These are phyloP conservation scores for Fusarium tuaranense DNA, from an alignment of 2,329 filamentous ascomycete genomes.

Conservation along the genomic window DNA sequence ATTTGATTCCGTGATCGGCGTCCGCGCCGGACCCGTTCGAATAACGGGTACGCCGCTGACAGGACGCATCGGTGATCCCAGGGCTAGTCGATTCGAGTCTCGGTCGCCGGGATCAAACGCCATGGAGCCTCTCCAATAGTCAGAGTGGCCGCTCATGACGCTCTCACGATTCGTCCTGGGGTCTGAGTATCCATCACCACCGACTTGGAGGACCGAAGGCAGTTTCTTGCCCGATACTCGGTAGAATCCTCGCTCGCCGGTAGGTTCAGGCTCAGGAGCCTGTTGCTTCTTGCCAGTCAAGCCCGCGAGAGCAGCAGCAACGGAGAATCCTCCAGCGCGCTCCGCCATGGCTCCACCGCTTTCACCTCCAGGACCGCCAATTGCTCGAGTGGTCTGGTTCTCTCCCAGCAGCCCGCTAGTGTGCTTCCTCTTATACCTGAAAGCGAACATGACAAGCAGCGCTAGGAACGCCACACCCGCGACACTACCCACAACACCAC, in stretches of 20 bases:
- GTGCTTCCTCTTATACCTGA: conserved; percentile 67
- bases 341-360: conserved; percentile 58
- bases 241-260: conserved; percentile 70
- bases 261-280: conserved; percentile 47
- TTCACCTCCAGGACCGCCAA: conserved; percentile 34
- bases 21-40: conserved; percentile 74
- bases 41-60: conserved; percentile 71
- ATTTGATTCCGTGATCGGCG: conserved; percentile 67
- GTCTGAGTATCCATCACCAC: conserved; percentile 73
- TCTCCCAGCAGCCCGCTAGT: conserved; percentile 59
- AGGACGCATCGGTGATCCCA: conserved; percentile 70
- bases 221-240: conserved; percentile 74
- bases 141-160: conserved; percentile 62
- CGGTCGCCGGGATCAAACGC: conserved; percentile 53
- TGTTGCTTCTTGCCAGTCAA: conserved; percentile 56
- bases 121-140: conserved; percentile 66
- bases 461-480: conserved; percentile 69
- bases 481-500: conserved; percentile 68
- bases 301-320: conserved; percentile 62
- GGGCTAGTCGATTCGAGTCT: conserved; percentile 57
- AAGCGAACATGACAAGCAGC: conserved; percentile 63
- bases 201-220: conserved; percentile 70
- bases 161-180: conserved; percentile 51
- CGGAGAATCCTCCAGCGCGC: conserved; percentile 53
- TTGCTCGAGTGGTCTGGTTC: conserved; percentile 46